Base-by-base conservation (phyloP, 805 yeast species). In the Cephaloascus albidus region DNA sequence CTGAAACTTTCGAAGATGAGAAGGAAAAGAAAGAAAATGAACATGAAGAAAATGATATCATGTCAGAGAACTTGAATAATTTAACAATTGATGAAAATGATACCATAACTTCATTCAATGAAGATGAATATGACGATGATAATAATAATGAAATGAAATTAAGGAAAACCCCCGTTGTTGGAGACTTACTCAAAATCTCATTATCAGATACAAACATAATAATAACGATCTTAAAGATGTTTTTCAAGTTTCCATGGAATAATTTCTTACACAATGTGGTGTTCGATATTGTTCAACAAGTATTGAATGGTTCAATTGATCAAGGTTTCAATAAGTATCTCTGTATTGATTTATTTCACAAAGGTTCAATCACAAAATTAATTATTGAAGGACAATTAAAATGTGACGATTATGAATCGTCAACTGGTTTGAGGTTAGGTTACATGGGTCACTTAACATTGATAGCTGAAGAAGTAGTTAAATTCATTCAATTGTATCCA, bases 381-480 rank as follows among this genome's bases (percentile, higher is more conserved):
- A 23, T 23, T 8, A 23, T 23, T 23, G 28, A 23, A 23, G 28
- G 28, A 8, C 28, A 23, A 23, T 23, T 23, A 12, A 23, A 23
- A 23, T 23, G 28, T 23, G 28, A 23, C 12, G 28, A 23, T 8
- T 23, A 23, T 36, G 28, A 85, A 55, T 73, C 70, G 46, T 63
- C 63, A 41, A 68, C 70, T 14, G 76, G 78, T 3, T 73, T 85
- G 33, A 72, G 94, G 40, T 74, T 89, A 32, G 98, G 98, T 0
- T 93, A 87, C 55, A 88, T 89, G 87, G 98, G 98, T n/a, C 98
- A 93, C 57, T 63, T 93, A 46, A 87, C 95, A 4, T 65, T 93
- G 38, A 86, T 93, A 41, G 88, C 96, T 38, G 98, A 93, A 57
- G 98, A 93, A 57, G 88, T 93, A 35, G 96, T 88, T 36, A 93